These are phyloP conservation scores for Pelargonium myrrhifolium DNA, from an alignment of 441 rosid genomes.

Conservation along the genomic window DNA sequence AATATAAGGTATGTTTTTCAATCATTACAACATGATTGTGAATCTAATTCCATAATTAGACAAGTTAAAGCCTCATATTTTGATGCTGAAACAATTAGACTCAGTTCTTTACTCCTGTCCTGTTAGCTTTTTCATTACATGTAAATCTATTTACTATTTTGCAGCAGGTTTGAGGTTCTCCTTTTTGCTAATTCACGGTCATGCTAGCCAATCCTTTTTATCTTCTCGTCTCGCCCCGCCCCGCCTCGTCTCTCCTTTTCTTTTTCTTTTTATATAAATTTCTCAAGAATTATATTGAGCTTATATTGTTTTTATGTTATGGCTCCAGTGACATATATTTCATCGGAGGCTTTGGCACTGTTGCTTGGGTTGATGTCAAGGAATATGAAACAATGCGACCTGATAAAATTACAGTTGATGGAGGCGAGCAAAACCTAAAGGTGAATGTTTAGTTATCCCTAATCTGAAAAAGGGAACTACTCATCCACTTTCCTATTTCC, in stretches of 20 bases:
- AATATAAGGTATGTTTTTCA: constrained; percentile 60
- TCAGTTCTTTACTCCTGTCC: no score
- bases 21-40: background rate
- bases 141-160: no score
- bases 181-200: no score
- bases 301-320: background rate
- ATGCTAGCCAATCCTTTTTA: no score
- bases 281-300: background rate
- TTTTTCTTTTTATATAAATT: background rate
- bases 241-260: no score
- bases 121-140: no score
- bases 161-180: no score
- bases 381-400: constrained; percentile 79
- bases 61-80: background rate
- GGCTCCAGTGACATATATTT: constrained; percentile 75
- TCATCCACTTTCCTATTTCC: no score
- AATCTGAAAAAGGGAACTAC: background rate
- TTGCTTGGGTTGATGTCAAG: constrained; percentile 93
- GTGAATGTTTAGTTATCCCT: constrained; percentile 24
- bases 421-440: constrained; percentile 87
- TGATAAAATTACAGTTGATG: constrained; percentile 90
- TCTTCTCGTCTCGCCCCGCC: no score
- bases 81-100: no score
- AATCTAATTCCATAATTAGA: background rate
- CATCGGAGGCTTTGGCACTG: constrained; percentile 98